Base-by-base conservation (phyloP, 805 yeast species). In the Isabelozyma pseudorhagii region DNA sequence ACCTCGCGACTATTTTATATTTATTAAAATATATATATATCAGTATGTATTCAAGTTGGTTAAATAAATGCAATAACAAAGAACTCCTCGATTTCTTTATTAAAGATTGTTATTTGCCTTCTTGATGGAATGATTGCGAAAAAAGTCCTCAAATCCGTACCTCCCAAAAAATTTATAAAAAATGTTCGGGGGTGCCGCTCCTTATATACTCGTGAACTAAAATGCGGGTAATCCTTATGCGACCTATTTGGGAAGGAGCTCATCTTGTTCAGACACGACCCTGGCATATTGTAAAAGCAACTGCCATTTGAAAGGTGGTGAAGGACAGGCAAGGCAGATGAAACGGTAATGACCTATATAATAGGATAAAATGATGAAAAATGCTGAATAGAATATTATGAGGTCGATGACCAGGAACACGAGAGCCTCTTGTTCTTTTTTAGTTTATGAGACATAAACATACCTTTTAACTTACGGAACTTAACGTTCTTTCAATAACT, bases 401-500 rank as follows among this genome's bases (percentile, higher is more conserved):
- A 21, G 25, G 8, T 5, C 5, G 25, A 21, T 21, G 25, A 21
- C 25, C 8, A 21, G 25, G 42, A 15, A 14, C 8, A 8, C 13
- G 28, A 15, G 5, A 25, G 4, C n/a, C 8, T 36, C 5, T 2
- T 6, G 25, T 21, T 21, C 6, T 6, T 21, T 21, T 21, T 21
- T 21, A 31, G 8, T 31, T 31, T 31, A 10, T 31, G 36, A 31
- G n/a, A 38, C 11, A 13, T 13, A 38, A 38, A 38, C 7, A 38
- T 38, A 8, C 5, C 40, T 4, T 14, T 11, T 1, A 31, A 8
- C 10, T 8, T 15, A 8, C 14, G 13, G 18, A 17, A 13, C 14
- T 46, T 65, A 87, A 68, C 97, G 97, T 64, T 92, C 98, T 66
- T 85, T 90, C 66, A 92, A 83, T 61, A 91, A 75, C 73, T 93